Evolutionary conservation across 768 basidiomycete genomes (phyloP), one percentile per base, ranked within the genome.

Genomic region (Tephrocybe sp.): DNA sequence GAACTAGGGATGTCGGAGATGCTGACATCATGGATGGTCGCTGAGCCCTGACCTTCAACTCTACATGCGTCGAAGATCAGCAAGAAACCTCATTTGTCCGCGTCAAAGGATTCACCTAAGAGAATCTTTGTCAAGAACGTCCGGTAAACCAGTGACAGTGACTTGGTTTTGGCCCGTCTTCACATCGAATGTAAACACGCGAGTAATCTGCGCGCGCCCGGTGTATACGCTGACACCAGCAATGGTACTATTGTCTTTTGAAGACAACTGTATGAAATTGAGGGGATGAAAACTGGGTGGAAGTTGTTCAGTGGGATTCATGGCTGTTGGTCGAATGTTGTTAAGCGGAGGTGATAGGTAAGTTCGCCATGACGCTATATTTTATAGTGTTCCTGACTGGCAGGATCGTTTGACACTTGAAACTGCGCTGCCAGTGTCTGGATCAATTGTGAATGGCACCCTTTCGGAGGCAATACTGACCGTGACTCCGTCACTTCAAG

Each of bases 11-110:
- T 38, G 45, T 11, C 40, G n/a, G 63, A 58, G 21, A 69, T 27
- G 9, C 63, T 59, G 21, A 71, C 69, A 43, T 70, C 68, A 52
- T 71, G 66, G 30, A 70, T 71, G 9, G 64, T 67, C n/a, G 64
- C 65, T 9, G 57, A 47, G 1, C 69, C 69, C 10, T 59, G 60
- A 4, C 69, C 69, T 57, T 68, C 65, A 3, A 69, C 65, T 45
- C 68, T 71, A 11, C 5, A 29, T 29, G n/a, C 11, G 27, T 5
- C 27, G 11, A 29, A 11, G 27, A 29, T 5, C 5, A 29, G 11
- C 11, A 5, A 29, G 27, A 29, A 29, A 29, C n/a, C 6, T 5
- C 27, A 29, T 29, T 29, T 5, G 27, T 29, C 11, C 27, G 11
- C 27, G 11, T 11, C 27, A 11, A 11, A 29, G 27, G 11, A 29